Base-by-base conservation (phyloP, 2,329 filamentous ascomycete genomes). In the Fusarium scirpi region DNA sequence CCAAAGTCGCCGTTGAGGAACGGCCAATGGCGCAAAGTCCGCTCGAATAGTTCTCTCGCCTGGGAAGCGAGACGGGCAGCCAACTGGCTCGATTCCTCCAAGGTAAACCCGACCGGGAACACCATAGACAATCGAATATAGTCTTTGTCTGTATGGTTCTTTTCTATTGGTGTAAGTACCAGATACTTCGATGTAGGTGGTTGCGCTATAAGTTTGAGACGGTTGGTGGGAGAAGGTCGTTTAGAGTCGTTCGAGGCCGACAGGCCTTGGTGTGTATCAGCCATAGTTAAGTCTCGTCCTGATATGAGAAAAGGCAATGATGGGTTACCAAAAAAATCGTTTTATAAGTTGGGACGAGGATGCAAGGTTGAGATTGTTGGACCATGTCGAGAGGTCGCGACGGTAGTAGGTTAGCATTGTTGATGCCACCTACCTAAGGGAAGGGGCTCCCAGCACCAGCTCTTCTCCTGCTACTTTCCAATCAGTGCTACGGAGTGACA, bases 41-140 rank as follows among this genome's bases (percentile, higher is more conserved):
- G 40, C 29, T 20, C 43, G n/a, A 72, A 61, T 3, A 65, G 55
- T 44, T 44, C 41, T n/a, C 15, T 44, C 41, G 22, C 15, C 2
- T 43, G 29, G 12, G 16, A 12, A 8, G 55, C 49, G 15, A 24
- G 15, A 24, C 20, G 20, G 22, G 22, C 9, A 25, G 22, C 11
- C 41, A 38, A n/a, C 8, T 15, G 13, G 9, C 15, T 9, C 12
- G 20, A 16, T 24, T 22, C 22, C 13, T 24, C 41, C 13, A 10
- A 16, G 22, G 41, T 44, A 16, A 24, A 24, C 9, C 41, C 41
- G 22, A 38, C 73, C 5, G 53, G 40, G 15, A 66, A 16, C 22
- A 29, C 32, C 29, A 73, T 58, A 13, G 71, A 58, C 29, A 73
- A 65, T 16, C 59, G 64, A 48, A 55, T 75, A 27, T 72, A 69